Evolutionary conservation across 805 yeast species (phyloP).

Genomic region (Cyberlindnera meyerae): DNA sequence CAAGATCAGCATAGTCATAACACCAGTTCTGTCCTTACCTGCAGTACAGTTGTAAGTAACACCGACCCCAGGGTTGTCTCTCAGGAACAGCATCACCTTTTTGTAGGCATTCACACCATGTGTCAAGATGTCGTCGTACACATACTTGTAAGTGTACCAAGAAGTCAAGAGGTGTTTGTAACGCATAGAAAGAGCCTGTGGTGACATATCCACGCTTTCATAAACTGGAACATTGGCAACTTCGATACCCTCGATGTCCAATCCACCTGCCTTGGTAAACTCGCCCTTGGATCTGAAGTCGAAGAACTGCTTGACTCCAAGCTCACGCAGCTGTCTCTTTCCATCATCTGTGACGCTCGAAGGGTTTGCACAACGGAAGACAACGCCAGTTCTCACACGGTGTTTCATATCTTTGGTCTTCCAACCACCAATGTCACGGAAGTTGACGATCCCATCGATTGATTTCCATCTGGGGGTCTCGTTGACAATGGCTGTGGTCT

Average conservation of each 20-base stretch:
- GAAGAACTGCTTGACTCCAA: slow-evolving; percentile 52
- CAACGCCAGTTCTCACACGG: slow-evolving; percentile 46
- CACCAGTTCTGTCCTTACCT: slow-evolving; percentile 84
- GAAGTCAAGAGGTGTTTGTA: slow-evolving; percentile 51
- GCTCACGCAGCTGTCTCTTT: slow-evolving; percentile 27
- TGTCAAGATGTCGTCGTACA: slow-evolving; percentile 54
- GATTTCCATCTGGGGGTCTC: slow-evolving; percentile 51
- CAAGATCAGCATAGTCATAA: slow-evolving; percentile 62
- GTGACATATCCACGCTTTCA: slow-evolving; percentile 50
- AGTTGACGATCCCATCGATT: slow-evolving; percentile 65
- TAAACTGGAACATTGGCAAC: slow-evolving; percentile 58
- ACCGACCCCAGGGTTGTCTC: slow-evolving; percentile 47
- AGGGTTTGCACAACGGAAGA: slow-evolving; percentile 64
- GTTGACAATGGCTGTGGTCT: slow-evolving; percentile 32
- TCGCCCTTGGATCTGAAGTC: slow-evolving; percentile 68
- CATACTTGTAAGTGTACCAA: slow-evolving; percentile 57
- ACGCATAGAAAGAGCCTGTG: slow-evolving; percentile 55
- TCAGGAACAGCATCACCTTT: slow-evolving; percentile 47
- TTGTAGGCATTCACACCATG: slow-evolving; percentile 45
- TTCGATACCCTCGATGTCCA: slow-evolving; percentile 40
- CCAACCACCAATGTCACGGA: slow-evolving; percentile 81
- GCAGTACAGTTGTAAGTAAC: slow-evolving; percentile 76
- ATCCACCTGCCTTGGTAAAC: slow-evolving; percentile 39
- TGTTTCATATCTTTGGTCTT: slow-evolving; percentile 31
- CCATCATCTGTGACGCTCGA: slow-evolving; percentile 51